phyloP scores from a whole-genome alignment of 257 asterid genomes.

The Solanum lycopersicoides region DNA sequence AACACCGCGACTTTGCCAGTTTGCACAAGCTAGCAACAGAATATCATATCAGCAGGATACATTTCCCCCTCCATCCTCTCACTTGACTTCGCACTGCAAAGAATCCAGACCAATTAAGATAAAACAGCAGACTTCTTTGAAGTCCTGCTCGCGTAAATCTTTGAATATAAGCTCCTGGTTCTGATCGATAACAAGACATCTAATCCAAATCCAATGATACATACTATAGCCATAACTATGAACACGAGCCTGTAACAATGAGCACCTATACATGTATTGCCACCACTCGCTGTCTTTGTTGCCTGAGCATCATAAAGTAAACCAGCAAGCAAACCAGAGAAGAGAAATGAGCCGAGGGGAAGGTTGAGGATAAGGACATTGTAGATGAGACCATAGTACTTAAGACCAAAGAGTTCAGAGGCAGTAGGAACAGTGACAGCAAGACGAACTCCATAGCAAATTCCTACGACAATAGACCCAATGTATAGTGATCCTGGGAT shows the following conservation, averaged over 20 bases:
- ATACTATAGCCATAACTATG: constrained; percentile 44
- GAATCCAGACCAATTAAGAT: not conserved
- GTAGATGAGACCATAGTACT: constrained; percentile 59
- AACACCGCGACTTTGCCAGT: not conserved
- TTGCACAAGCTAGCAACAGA: not conserved
- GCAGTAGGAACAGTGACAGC: constrained; percentile 57
- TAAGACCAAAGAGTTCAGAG: constrained; percentile 77
- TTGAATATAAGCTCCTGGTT: constrained; percentile 31
- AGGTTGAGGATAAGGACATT: constrained; percentile 62
- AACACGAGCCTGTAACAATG: constrained; percentile 64
- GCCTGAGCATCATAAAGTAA: constrained; percentile 50
- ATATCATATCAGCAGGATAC: not conserved
- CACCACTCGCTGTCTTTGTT: constrained; percentile 34
- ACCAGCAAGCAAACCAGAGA: constrained; percentile 74
- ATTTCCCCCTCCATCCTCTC: not conserved
- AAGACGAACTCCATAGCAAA: constrained; percentile 56
- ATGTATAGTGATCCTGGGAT: constrained; percentile 57
- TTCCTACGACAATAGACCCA: constrained; percentile 60
- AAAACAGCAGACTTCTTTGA: constrained; percentile 11
- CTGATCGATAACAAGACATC: constrained; percentile 39
- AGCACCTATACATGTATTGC: constrained; percentile 54
- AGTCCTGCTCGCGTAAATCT: constrained; percentile 24
- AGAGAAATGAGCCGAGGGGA: constrained; percentile 66
- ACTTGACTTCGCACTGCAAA: not conserved
- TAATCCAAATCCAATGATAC: constrained; percentile 42